Evolutionary conservation across 805 yeast species (phyloP), one percentile per base, ranked within the genome.

Genomic region (Tetrapisispora namnaoensis): DNA sequence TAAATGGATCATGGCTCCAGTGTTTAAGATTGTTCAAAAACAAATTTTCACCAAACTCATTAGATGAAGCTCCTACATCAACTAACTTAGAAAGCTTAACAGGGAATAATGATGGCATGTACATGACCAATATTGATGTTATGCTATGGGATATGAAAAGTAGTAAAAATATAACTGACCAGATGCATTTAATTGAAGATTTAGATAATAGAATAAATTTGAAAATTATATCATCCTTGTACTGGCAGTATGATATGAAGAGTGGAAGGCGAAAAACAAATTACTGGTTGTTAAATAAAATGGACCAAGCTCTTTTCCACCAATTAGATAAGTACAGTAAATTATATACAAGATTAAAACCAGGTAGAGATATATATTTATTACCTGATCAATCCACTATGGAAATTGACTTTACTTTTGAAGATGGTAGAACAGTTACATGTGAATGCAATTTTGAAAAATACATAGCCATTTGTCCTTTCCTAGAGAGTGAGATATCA

Each of bases 121-220:
- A 54, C 35, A 50, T 90, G 55, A 77, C 75, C 45, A 77, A 79
- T 22, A 70, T 89, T 46, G 95, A 86, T 58, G 87, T 91, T 9
- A 93, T 93, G 98, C 71, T 89, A 17, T 67, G 75, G 37, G 96
- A 88, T 62, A 72, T 89, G 10, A 60, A 68, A 18, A 78, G 77
- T 27, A 83, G 95, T 55, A 68, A 72, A 47, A 55, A 58, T 3
- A 62, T 78, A 9, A 78, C 80, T 53, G 49, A 51, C 3, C 49
- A 58, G 6, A 66, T 78, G 17, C 74, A 70, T 47, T 49, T 37
- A 51, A 62, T 46, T 16, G 45, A 20, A 40, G 53, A 27, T 47
- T 58, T 43, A 53, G 65, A 14, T 21, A 49, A 55, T 5, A 51
- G 52, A 1, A 68, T 82, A 32, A 78, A 77, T 47, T 77, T 86